Percentiles rank a stretch among this genome's conserved stretches.
Conservation (phyloP, 2,329 filamentous ascomycete genomes). For the Apiospora rasikravindrae region DNA sequence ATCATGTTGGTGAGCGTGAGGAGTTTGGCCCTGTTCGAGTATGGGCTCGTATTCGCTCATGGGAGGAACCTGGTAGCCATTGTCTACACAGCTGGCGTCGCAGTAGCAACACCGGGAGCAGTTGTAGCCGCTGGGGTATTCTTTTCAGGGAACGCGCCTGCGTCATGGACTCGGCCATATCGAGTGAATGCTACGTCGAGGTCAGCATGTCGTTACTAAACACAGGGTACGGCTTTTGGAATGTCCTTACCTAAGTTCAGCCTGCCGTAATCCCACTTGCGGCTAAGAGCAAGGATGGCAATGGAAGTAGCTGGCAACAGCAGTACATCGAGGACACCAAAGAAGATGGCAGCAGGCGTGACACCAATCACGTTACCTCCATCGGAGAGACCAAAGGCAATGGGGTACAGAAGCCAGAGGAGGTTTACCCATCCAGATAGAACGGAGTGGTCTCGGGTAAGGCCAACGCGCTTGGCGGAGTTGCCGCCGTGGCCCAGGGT, state of each 20-base stretch:
- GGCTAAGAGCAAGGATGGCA: conserved; percentile 49
- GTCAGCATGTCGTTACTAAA: not conserved
- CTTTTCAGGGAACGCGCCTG: conserved; percentile 55
- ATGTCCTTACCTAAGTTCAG: conserved; percentile 47
- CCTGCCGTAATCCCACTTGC: conserved; percentile 56
- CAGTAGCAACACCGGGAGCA: conserved; percentile 18
- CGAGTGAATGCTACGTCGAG: conserved; percentile 51
- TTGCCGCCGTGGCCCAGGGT: conserved; percentile 46
- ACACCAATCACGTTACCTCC: conserved; percentile 57
- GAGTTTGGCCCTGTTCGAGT: not conserved
- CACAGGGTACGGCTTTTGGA: not conserved
- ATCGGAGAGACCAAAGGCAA: conserved; percentile 58
- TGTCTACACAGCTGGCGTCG: conserved; percentile 29
- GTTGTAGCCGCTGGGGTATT: conserved; percentile 26
- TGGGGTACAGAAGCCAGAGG: conserved; percentile 59
- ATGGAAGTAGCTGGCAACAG: conserved; percentile 51
- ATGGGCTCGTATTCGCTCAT: too few relatives aligned
- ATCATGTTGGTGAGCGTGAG: not conserved
- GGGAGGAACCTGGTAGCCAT: not conserved
- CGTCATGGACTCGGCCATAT: conserved; percentile 54
- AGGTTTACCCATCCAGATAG: conserved; percentile 56
- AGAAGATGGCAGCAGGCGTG: conserved; percentile 54
- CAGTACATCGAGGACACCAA: conserved; percentile 58
- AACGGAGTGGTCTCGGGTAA: conserved; percentile 49
- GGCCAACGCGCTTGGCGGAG: conserved; percentile 47